Conservation (phyloP, 441 rosid genomes). For the Bocquillonia castaneifolia region DNA sequence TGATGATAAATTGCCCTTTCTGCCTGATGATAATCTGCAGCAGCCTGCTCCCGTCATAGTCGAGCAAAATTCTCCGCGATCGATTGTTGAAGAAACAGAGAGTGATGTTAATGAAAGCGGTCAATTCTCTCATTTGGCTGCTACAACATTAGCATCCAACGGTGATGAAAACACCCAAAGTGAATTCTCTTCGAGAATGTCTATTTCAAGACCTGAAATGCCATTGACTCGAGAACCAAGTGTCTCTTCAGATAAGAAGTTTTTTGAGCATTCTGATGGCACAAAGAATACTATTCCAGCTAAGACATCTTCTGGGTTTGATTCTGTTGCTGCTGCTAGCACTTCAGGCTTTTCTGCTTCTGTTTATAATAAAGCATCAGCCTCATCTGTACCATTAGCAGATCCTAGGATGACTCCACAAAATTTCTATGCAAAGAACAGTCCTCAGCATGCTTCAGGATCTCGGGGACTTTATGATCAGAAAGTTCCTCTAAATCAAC, state of each 20-base stretch:
- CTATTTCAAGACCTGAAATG: conserved; percentile 64
- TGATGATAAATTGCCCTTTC: conserved; percentile 83
- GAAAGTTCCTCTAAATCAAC: conserved; percentile 60
- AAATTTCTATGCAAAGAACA: conserved; percentile 57
- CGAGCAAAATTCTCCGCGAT: conserved; percentile 82
- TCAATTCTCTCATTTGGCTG: conserved; percentile 65
- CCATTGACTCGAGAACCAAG: conserved; percentile 75
- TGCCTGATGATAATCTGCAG: conserved; percentile 78
- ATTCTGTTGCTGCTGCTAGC: conserved; percentile 42
- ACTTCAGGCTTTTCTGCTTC: conserved; percentile 43
- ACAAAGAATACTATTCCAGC: conserved; percentile 44
- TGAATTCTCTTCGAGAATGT: conserved; percentile 90
- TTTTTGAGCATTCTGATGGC: conserved; percentile 69
- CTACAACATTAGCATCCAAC: conserved; percentile 59
- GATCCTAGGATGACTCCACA: conserved; percentile 67
- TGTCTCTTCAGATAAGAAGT: conserved; percentile 75
- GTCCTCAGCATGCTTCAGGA: conserved; percentile 54
- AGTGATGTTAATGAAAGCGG: conserved; percentile 68
- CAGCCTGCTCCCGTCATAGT: conserved; percentile 67
- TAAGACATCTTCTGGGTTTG: conserved; percentile 42
- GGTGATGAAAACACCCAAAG: conserved; percentile 71
- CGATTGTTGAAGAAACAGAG: conserved; percentile 92
- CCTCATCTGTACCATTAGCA: conserved; percentile 40
- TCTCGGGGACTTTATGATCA: conserved; percentile 73
- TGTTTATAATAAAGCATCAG: conserved; percentile 45